Evolutionary conservation across 441 rosid species (phyloP), one percentile per base, ranked within the genome.

Genomic region (Codiaeum variegatum): DNA sequence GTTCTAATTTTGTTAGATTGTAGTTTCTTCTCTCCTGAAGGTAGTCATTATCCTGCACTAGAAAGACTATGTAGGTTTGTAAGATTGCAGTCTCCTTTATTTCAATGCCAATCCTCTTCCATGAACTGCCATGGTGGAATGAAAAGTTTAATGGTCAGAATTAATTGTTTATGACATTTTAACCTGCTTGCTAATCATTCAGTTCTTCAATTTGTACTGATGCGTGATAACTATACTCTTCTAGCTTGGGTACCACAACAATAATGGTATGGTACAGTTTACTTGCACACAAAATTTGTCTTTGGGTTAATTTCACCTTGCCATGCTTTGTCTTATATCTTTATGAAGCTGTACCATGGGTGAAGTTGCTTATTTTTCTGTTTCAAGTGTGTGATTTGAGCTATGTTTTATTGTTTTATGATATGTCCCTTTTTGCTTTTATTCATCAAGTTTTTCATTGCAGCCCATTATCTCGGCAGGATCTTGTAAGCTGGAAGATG

Each of bases 401-500:
- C 40, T 3, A n/a, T 15, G 31, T 1, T 61, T 55, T 71, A 67
- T 46, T 28, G 5, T 66, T 40, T 52, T 31, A 1, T 72, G 32
- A 49, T 62, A 73, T 62, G 23, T 59, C 62, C 47, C 70, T 60
- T 73, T 66, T 67, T 72, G 69, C 40, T 73, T 73, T 74, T 70
- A 62, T 44, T 75, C 26, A 24, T 70, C 59, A 71, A 70, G 40
- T 29, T 71, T 73, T 71, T 80, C 59, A 32, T 70, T 72, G 61
- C 83, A 92, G 97, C 69, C 86, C 92, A 78, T 83, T 92, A 66
- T 88, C 98, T 16, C 96, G 98, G 58, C 99, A 95, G 83, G 95
- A 92, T 84, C 96, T 95, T 77, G 87, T 95, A 31, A 88, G 90
- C 79, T 92, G 99, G 99, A 95, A 92, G 84, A 92, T 92, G 98